Conservation (phyloP, 1,139 yeast genomes). For the Suhomyces wounanorum region DNA sequence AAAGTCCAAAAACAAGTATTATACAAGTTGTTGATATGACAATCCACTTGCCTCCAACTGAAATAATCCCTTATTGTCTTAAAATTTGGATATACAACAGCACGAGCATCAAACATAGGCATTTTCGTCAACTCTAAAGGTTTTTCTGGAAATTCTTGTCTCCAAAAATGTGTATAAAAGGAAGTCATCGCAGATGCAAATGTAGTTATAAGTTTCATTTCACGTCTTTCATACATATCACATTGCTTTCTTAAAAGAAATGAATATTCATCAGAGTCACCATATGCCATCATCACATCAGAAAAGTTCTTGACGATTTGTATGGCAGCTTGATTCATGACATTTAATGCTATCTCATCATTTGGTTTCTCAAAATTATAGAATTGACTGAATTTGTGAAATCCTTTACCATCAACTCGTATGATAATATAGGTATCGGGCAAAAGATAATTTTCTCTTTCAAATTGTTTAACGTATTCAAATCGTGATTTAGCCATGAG, state of each 20-base stretch:
- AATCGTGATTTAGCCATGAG: constrained; percentile 22
- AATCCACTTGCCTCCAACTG: constrained; percentile 95
- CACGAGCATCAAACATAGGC: constrained; percentile 91
- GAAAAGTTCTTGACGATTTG: constrained; percentile 63
- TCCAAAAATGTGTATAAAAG: constrained; percentile 71
- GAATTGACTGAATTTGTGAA: constrained; percentile 75
- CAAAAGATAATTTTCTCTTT: constrained; percentile 67
- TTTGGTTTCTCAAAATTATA: constrained; percentile 87
- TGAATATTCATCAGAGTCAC: constrained; percentile 94
- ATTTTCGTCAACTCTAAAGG: constrained; percentile 43
- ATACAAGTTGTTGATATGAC: constrained; percentile 92
- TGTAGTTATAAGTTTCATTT: constrained; percentile 73
- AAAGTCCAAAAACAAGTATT: constrained; percentile 93
- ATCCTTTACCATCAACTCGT: constrained; percentile 92
- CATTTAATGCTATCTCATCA: constrained; percentile 68
- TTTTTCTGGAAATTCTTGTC: constrained; percentile 52
- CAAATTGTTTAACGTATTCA: constrained; percentile 85
- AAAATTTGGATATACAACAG: constrained; percentile 77
- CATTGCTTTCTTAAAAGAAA: constrained; percentile 69
- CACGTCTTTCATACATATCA: constrained; percentile 76
- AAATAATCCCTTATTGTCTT: constrained; percentile 73
- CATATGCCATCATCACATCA: constrained; percentile 82
- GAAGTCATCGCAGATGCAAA: constrained; percentile 84
- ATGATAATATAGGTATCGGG: constrained; percentile 83
- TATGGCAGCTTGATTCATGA: constrained; percentile 82